phyloP scores from a whole-genome alignment of 2,329 filamentous ascomycete genomes.

The Didymella arachidicola region DNA sequence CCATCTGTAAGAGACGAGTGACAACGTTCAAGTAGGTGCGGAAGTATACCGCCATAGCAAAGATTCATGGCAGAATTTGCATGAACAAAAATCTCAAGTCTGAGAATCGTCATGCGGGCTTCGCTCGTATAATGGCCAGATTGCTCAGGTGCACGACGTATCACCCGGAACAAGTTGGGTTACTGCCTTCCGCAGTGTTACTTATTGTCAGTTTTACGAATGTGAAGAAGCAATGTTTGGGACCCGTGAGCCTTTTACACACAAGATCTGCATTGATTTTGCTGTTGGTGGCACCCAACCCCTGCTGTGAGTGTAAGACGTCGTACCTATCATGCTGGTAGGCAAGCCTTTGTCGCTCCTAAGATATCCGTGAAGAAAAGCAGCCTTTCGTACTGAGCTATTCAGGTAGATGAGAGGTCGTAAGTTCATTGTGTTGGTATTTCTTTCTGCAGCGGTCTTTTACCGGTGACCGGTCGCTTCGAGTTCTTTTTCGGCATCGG shows the following conservation, averaged over 20 bases:
- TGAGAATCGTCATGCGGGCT: neutral
- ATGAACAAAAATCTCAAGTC: neutral
- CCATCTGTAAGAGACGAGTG: neutral
- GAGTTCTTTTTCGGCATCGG: too few species aligned
- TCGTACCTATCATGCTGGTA: too few species aligned
- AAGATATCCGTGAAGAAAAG: neutral
- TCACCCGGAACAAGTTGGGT: neutral
- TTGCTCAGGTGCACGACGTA: neutral
- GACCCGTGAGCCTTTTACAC: neutral
- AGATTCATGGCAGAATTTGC: neutral
- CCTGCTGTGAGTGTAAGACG: neutral
- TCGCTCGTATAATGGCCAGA: neutral
- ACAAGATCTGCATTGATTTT: neutral
- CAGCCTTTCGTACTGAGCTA: neutral
- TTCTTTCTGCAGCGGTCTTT: neutral
- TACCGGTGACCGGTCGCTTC: too few species aligned
- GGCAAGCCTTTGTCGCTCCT: too few species aligned
- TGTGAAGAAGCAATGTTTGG: neutral
- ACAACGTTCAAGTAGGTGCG: neutral
- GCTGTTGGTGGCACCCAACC: neutral
- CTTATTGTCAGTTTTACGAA: neutral
- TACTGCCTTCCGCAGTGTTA: neutral
- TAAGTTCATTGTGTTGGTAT: neutral
- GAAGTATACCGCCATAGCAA: neutral
- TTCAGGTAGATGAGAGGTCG: neutral